Conservation (phyloP, 2,329 filamentous ascomycete species). For the Botryotinia narcissicola region DNA sequence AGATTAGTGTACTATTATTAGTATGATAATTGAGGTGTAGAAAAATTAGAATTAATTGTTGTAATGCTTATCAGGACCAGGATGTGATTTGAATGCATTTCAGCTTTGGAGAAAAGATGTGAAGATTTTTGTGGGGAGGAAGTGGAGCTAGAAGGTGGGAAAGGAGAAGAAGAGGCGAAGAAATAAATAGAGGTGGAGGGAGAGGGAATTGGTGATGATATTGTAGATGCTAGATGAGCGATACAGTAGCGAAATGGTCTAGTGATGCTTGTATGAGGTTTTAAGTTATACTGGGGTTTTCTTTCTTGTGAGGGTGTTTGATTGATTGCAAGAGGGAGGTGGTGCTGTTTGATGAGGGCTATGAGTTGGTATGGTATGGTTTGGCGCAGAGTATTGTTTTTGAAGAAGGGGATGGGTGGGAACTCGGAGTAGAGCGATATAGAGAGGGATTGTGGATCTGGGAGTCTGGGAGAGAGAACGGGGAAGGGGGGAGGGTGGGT, state of each 20-base stretch:
- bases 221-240: not conserved
- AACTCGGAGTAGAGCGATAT: not conserved
- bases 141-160: rapidly evolving
- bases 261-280: not conserved
- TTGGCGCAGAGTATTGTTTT: not conserved
- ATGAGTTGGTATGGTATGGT: not conserved
- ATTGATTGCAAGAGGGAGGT: not conserved
- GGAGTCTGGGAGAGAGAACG: too few relatives aligned
- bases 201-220: not conserved
- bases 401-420: not conserved
- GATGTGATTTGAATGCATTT: not conserved
- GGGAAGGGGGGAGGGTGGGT: too few relatives aligned
- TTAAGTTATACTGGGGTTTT: rapidly evolving
- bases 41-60: not conserved
- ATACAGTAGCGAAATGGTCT: not conserved
- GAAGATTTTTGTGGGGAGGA: not conserved
- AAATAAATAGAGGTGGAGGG: too few relatives aligned
- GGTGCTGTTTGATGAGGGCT: not conserved
- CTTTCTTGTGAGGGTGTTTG: not conserved
- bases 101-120: not conserved
- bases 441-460: too few relatives aligned
- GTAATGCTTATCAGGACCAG: not conserved
- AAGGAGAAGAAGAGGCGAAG: not conserved
- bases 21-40: not conserved
- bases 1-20: not conserved